phyloP scores from a whole-genome alignment of 371 early-diverging fungal species.

The Umbelopsis sp. region DNA sequence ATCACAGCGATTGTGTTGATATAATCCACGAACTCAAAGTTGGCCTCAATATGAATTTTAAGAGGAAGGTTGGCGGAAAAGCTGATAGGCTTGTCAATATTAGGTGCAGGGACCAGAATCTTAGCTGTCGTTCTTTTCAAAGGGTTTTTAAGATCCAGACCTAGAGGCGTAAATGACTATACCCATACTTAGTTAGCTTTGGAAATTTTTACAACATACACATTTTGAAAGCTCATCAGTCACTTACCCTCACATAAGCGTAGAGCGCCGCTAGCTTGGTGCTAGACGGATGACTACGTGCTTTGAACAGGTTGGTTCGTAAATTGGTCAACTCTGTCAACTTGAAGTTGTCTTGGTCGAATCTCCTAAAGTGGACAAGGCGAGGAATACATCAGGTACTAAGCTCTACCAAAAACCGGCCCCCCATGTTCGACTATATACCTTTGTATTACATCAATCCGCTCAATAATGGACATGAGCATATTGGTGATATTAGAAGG shows the following conservation, averaged over 20 bases:
- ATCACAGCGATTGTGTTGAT: conserved; percentile 43
- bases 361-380: conserved; percentile 19
- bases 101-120: conserved; percentile 41
- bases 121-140: conserved; percentile 43
- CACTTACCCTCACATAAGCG: conserved; percentile 40
- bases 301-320: conserved; percentile 29
- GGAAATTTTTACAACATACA: background rate
- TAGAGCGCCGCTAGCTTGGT: conserved; percentile 33
- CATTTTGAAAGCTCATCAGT: background rate
- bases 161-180: conserved; percentile 41
- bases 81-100: conserved; percentile 44
- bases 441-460: conserved; percentile 37
- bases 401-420: too few species aligned
- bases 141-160: conserved; percentile 35
- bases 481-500: conserved; percentile 37
- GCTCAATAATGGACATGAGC: conserved; percentile 35
- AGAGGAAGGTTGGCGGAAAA: conserved; percentile 37
- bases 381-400: background rate
- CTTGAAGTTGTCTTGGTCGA: conserved; percentile 25
- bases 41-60: conserved; percentile 42
- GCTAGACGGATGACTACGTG: conserved; percentile 31
- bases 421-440: conserved; percentile 9
- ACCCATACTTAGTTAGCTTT: conserved; percentile 13
- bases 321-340: conserved; percentile 25
- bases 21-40: conserved; percentile 39